phyloP scores from a whole-genome alignment of 2,329 filamentous ascomycete genomes.

The Fusarium tricinctum region DNA sequence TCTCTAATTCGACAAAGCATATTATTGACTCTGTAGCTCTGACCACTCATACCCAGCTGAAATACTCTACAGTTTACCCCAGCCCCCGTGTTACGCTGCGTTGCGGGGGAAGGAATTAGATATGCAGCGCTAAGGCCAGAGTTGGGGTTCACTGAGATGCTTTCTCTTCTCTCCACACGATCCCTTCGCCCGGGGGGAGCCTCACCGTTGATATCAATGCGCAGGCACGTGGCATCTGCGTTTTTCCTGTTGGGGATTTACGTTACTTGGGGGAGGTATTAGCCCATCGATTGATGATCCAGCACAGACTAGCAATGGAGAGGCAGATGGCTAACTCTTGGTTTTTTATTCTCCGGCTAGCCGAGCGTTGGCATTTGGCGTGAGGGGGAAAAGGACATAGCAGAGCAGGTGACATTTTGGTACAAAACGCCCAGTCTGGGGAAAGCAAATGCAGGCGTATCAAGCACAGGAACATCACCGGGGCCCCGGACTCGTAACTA shows the following conservation, averaged over 20 bases:
- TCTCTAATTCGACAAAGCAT: conserved; percentile 25
- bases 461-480: conserved; percentile 17
- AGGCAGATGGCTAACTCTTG: conserved; percentile 10
- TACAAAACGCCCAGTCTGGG: conserved; percentile 18
- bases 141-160: conserved; percentile 42
- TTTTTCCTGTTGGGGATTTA: conserved; percentile 9
- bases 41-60: conserved; percentile 23
- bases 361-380: conserved; percentile 1
- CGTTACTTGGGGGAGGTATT: not conserved
- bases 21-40: conserved; percentile 7
- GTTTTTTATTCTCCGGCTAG: conserved; percentile 27
- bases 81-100: conserved; percentile 3
- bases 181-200: conserved; percentile 46
- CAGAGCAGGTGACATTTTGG: not conserved
- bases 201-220: conserved; percentile 34
- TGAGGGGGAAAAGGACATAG: conserved; percentile 24
- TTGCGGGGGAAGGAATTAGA: conserved; percentile 42
- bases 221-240: not conserved
- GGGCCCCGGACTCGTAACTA: conserved; percentile 32
- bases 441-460: conserved; percentile 18
- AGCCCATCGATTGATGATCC: conserved; percentile 7
- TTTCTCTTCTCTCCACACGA: conserved; percentile 48
- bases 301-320: conserved; percentile 11
- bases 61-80: conserved; percentile 19
- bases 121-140: conserved; percentile 30